Conservation (phyloP, 2,329 filamentous ascomycete species). For the Hypoxylon sp. region DNA sequence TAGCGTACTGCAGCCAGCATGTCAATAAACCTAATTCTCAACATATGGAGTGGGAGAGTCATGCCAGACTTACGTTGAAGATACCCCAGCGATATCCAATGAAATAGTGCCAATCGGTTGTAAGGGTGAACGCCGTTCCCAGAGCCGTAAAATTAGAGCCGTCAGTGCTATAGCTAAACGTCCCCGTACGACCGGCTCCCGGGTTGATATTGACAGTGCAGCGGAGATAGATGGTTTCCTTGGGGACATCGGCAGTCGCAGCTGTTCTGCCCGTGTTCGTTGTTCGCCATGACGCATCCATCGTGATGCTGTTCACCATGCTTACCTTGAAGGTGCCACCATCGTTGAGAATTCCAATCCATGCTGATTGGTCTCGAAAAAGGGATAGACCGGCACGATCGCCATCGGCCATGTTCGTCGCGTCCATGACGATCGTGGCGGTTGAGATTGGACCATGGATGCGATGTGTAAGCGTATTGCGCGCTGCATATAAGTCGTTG, state of each 20-base stretch:
- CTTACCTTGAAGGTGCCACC: background rate
- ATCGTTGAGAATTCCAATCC: slow-evolving; percentile 7
- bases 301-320: slow-evolving; percentile 14
- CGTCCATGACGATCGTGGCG: slow-evolving; percentile 10
- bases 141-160: slow-evolving; percentile 5
- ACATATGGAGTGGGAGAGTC: background rate
- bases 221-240: slow-evolving; percentile 9
- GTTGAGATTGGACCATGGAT: slow-evolving; percentile 14
- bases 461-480: slow-evolving; percentile 19
- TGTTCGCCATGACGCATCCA: slow-evolving; percentile 14
- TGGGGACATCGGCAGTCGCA: slow-evolving; percentile 3
- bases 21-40: background rate
- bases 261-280: slow-evolving; percentile 8
- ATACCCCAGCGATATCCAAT: slow-evolving; percentile 17
- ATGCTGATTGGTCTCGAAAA: slow-evolving; percentile 13
- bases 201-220: slow-evolving; percentile 13
- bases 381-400: slow-evolving; percentile 10
- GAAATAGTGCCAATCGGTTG: slow-evolving; percentile 15
- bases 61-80: slow-evolving; percentile 8
- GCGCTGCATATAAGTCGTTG: slow-evolving; percentile 9
- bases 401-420: slow-evolving; percentile 7
- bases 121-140: slow-evolving; percentile 5
- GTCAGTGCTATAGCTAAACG: slow-evolving; percentile 16
- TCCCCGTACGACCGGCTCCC: slow-evolving; percentile 3
- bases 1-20: background rate